A percentile compares a stretch with the other conserved stretches of the same genome.
Evolutionary conservation across 1,284 basidiomycete species (phyloP).

Genomic region (Coriolopsis trogii): DNA sequence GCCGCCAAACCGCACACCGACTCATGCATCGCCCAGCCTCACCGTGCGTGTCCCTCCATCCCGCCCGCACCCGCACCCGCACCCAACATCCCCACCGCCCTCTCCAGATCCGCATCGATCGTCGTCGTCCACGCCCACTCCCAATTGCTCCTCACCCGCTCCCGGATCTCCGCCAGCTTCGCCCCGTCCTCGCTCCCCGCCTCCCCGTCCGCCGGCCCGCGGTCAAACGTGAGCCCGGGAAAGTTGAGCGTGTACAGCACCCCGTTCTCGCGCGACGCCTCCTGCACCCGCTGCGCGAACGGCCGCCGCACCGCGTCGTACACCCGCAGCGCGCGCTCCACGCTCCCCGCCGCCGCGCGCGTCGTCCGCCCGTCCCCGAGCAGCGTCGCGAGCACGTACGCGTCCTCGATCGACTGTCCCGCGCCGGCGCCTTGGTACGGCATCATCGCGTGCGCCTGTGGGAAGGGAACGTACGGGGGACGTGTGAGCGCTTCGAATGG

Average conservation of each 20-base stretch:
- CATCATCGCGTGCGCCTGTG: constrained; percentile 54
- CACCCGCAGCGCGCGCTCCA: constrained; percentile 39
- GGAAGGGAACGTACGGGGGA: neutral
- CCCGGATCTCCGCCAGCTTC: constrained; percentile 32
- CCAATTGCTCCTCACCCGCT: constrained; percentile 36
- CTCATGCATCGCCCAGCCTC: no score
- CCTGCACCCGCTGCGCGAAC: constrained; percentile 37
- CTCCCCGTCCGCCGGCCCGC: neutral
- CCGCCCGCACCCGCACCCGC: neutral
- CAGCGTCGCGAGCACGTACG: constrained; percentile 43
- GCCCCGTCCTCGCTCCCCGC: constrained; percentile 10
- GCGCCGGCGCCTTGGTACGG: constrained; percentile 60
- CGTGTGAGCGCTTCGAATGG: neutral
- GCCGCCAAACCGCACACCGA: no score
- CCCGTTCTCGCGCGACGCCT: constrained; percentile 34
- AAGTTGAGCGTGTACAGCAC: constrained; percentile 38
- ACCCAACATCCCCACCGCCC: constrained; percentile 33
- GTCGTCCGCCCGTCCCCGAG: constrained; percentile 45
- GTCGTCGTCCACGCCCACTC: constrained; percentile 45
- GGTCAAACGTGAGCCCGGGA: constrained; percentile 30
- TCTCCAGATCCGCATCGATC: constrained; percentile 34
- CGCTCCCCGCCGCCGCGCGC: constrained; percentile 32
- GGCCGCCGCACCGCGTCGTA: constrained; percentile 49
- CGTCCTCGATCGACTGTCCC: constrained; percentile 58
- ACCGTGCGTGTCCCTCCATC: no score